Conservation (phyloP, 805 yeast genomes). For the Nadsonia fulvescens region DNA sequence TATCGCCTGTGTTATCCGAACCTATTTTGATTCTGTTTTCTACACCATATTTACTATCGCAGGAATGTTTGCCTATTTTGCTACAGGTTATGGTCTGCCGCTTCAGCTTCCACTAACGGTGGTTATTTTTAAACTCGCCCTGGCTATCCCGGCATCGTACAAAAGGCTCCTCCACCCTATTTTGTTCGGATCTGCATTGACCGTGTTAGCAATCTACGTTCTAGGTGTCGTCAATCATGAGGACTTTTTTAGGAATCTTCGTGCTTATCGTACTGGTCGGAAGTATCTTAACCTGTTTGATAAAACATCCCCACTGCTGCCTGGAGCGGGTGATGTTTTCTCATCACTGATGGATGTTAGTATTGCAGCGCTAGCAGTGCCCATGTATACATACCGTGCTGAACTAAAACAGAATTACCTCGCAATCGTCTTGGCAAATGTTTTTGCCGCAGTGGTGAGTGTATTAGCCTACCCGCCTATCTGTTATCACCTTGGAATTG, state of each 20-base stretch:
- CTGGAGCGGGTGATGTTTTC: slow-evolving; percentile 71
- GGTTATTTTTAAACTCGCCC: slow-evolving; percentile 32
- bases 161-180: slow-evolving; percentile 52
- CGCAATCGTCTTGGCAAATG: slow-evolving; percentile 39
- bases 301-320: slow-evolving; percentile 25
- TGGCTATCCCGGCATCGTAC: slow-evolving; percentile 28
- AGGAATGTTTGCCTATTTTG: slow-evolving; percentile 45
- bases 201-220: slow-evolving; percentile 45
- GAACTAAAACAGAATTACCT: slow-evolving; percentile 45
- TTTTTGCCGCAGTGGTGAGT: slow-evolving; percentile 35
- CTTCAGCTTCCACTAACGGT: slow-evolving; percentile 47
- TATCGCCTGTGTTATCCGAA: slow-evolving; percentile 6
- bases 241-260: slow-evolving; percentile 24
- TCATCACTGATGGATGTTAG: slow-evolving; percentile 57
- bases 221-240: slow-evolving; percentile 33
- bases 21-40: slow-evolving; percentile 37
- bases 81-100: slow-evolving; percentile 37
- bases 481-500: slow-evolving; percentile 47
- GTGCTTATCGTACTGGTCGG: slow-evolving; percentile 49
- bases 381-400: slow-evolving; percentile 56
- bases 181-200: slow-evolving; percentile 41
- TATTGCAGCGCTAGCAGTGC: slow-evolving; percentile 56
- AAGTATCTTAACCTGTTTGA: slow-evolving; percentile 44
- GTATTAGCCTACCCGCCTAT: slow-evolving; percentile 57
- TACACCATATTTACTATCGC: slow-evolving; percentile 29